Percentiles rank a stretch among this genome's conserved stretches.
Evolutionary conservation across 2,329 filamentous ascomycete genomes (phyloP).

Genomic region (Fusarium coicis): DNA sequence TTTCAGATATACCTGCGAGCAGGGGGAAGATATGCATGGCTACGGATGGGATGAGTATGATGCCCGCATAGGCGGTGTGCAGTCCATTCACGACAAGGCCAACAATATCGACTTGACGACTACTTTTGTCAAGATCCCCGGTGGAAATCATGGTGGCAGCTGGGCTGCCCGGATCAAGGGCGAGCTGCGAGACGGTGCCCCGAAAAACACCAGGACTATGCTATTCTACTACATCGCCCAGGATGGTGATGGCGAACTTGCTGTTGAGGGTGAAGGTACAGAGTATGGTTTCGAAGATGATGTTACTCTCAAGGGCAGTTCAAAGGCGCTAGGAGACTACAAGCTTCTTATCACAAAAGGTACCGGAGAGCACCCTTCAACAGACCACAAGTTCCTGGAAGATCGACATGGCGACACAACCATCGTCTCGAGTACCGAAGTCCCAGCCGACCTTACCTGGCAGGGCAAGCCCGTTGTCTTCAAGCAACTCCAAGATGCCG

Average conservation of each 20-base stretch:
- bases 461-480: constrained; percentile 77
- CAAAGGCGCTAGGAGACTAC: constrained; percentile 80
- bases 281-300: constrained; percentile 65
- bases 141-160: constrained; percentile 85
- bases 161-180: constrained; percentile 94
- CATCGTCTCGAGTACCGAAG: constrained; percentile 75
- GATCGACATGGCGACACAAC: constrained; percentile 81
- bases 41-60: constrained; percentile 99
- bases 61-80: constrained; percentile 83
- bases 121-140: constrained; percentile 91
- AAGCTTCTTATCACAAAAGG: constrained; percentile 81
- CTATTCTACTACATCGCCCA: constrained; percentile 85
- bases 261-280: constrained; percentile 64
- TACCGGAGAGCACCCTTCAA: constrained; percentile 67
- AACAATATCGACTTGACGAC: constrained; percentile 93
- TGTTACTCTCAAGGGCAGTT: constrained; percentile 77
- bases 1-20: constrained; percentile 94
- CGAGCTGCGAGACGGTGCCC: constrained; percentile 75
- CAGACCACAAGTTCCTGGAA: constrained; percentile 73
- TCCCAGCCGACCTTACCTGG: constrained; percentile 80
- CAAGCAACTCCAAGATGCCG: constrained; percentile 62
- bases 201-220: constrained; percentile 75
- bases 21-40: constrained; percentile 90
- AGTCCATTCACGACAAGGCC: constrained; percentile 89
- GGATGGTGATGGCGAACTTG: constrained; percentile 77